Conservation (phyloP, 177 flowering plant genomes). For the Vitis hybrid region DNA sequence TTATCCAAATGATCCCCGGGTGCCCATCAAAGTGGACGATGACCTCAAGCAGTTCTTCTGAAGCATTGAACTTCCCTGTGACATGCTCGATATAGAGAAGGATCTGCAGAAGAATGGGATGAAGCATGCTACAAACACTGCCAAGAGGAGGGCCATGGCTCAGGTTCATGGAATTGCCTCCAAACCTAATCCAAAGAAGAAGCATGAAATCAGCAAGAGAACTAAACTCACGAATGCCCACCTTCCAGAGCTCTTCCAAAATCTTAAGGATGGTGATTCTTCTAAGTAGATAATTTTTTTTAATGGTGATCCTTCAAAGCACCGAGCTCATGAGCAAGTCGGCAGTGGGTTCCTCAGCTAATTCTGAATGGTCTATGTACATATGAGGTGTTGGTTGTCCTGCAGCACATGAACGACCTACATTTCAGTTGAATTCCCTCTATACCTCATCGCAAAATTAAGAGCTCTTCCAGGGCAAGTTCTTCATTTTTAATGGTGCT, state of each 20-base stretch:
- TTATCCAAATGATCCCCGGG: constrained; percentile 87
- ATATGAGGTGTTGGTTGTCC: no score
- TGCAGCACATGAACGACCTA: no score
- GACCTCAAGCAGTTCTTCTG: constrained; percentile 42
- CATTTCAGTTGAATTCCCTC: no score
- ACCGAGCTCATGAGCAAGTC: no score
- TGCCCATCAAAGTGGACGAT: constrained; percentile 62
- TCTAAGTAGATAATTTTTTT: no score
- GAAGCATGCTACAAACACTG: constrained; percentile 91
- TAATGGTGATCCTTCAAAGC: no score
- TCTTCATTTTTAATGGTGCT: no score
- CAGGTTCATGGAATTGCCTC: constrained; percentile 61
- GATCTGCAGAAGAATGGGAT: constrained; percentile 93
- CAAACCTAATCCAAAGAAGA: constrained; percentile 77
- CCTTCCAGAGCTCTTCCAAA: constrained; percentile 81
- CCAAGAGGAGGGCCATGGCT: constrained; percentile 79
- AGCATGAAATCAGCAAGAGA: constrained; percentile 79
- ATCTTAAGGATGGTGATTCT: constrained; percentile 7
- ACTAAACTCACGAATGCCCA: constrained; percentile 91
- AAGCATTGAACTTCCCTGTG: constrained; percentile 74
- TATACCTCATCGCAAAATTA: no score
- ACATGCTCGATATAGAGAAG: constrained; percentile 90
- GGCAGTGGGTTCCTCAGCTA: no score
- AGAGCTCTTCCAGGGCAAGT: no score
- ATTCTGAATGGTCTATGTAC: no score